A percentile compares a stretch with the other conserved stretches of the same genome.
These are phyloP conservation scores for Alternaria ethzedia DNA, from an alignment of 2,329 filamentous ascomycete species.

Conservation along the genomic window DNA sequence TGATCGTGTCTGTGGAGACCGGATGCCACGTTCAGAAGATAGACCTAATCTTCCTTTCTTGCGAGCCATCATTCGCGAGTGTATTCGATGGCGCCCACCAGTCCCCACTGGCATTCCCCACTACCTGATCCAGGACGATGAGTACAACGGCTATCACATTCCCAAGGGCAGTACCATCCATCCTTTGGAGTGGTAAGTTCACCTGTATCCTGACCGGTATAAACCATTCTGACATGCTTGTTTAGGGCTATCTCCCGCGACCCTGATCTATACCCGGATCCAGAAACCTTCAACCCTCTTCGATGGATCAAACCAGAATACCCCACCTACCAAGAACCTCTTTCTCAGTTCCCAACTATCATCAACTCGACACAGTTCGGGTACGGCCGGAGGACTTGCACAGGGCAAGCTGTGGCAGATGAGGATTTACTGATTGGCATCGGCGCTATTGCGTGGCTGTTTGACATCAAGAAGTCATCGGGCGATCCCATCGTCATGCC, in stretches of 20 bases:
- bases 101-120: conserved; percentile 61
- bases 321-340: conserved; percentile 61
- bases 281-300: conserved; percentile 68
- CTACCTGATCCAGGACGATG: conserved; percentile 60
- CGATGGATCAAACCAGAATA: conserved; percentile 66
- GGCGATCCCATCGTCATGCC: conserved; percentile 16
- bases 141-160: conserved; percentile 64
- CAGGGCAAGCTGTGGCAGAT: conserved; percentile 52
- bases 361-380: conserved; percentile 63
- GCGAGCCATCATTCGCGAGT: conserved; percentile 48
- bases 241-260: conserved; percentile 61
- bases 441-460: conserved; percentile 55
- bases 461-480: conserved; percentile 44
- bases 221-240: conserved; percentile 12
- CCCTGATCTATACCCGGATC: conserved; percentile 63
- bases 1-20: conserved; percentile 49
- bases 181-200: conserved; percentile 51
- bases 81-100: conserved; percentile 54
- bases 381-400: conserved; percentile 59
- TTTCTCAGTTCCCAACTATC: conserved; percentile 59
- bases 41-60: conserved; percentile 49
- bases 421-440: conserved; percentile 52
- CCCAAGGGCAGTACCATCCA: conserved; percentile 60
- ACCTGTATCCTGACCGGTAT: background rate
- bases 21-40: conserved; percentile 46